Conservation (phyloP, 495 filamentous ascomycete genomes). For the Xylaria sp. region DNA sequence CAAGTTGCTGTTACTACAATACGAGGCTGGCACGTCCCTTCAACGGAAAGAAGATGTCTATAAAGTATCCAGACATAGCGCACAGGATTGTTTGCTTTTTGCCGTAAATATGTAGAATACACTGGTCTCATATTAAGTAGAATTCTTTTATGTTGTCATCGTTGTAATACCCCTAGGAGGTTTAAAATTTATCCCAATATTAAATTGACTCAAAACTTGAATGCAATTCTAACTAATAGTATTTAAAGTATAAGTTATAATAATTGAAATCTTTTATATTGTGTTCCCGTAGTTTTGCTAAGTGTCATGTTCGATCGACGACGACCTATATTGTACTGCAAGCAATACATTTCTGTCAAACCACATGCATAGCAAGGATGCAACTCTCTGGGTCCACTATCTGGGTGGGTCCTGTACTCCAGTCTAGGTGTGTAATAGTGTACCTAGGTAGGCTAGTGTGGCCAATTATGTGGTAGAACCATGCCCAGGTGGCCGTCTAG, state of each 20-base stretch:
- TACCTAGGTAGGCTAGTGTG: constrained; percentile 1
- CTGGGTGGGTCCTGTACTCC: neutral
- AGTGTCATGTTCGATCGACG: neutral
- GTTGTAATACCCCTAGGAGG: neutral
- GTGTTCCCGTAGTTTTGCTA: neutral
- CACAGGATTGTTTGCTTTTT: neutral
- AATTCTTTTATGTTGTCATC: neutral
- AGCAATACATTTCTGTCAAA: neutral
- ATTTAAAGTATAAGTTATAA: neutral
- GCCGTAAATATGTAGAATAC: neutral
- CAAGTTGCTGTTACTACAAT: neutral
- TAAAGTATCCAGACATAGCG: neutral
- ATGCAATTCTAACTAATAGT: neutral
- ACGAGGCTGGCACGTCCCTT: neutral
- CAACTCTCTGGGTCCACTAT: neutral
- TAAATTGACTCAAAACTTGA: neutral
- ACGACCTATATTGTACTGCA: no score
- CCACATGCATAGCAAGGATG: neutral
- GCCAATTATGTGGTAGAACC: neutral
- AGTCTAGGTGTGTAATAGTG: neutral
- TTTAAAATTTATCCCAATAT: neutral
- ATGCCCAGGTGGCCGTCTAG: neutral
- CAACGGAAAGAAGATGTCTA: neutral
- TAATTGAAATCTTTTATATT: neutral
- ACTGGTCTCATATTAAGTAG: neutral